Evolutionary conservation across 805 yeast species (phyloP), one percentile per base, ranked within the genome.

Genomic region (Tetrapisispora namnaoensis): DNA sequence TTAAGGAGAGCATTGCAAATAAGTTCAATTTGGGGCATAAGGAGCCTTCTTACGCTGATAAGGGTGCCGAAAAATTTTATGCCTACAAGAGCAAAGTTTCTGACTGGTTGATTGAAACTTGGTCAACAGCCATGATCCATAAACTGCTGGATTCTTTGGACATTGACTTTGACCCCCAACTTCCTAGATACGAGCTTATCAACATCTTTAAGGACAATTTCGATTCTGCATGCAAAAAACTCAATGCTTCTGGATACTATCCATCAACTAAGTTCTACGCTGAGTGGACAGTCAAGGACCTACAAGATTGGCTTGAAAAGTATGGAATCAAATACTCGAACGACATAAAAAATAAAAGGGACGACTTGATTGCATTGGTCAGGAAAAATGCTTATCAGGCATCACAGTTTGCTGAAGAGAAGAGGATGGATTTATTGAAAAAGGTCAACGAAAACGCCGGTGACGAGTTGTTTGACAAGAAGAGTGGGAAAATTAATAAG

Each of bases 241-340:
- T 63, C 44, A 66, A 71, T 4, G 61, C 60, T 10, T 67, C 75
- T 20, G 78, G 78, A 7, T 60, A 61, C 38, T 77, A 77, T 49
- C 73, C 78, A 7, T 78, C 81, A 20, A 70, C 69, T 34, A 73
- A 76, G 74, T 64, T 78, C 49, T 80, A 79, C 58, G 68, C 73
- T 11, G 55, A 69, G 32, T 57, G 59, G 59, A 42, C 55, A 17
- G 20, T 35, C 4, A 42, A 73, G 16, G 79, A 77, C 46, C 62
- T 82, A 49, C 62, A 67, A 51, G 55, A 65, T 20, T 79, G 83
- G 83, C 66, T 82, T 46, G 58, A 67, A 30, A 66, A 71, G 40
- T 64, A 73, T 51, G 76, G 75, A 27, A 55, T 76, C 44, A 60
- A 60, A 14, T 63, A 66, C 51, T 58, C 63, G 44, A 62, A 68